These are phyloP conservation scores for Tillandsia fasciculata DNA, from an alignment of 176 grass and related monocot species.

Conservation along the genomic window DNA sequence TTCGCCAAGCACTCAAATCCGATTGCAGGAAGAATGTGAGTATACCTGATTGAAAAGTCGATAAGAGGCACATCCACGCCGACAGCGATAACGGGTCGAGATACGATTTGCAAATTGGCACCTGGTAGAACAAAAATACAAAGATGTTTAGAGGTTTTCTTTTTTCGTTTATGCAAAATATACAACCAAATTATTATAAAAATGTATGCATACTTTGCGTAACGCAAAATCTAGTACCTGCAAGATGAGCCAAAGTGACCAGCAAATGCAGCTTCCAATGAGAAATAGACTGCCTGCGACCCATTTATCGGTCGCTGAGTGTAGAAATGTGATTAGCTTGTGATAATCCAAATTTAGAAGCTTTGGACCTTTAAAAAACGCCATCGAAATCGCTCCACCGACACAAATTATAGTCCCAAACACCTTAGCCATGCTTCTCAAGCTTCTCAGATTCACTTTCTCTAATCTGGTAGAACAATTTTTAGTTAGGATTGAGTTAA, in stretches of 20 bases:
- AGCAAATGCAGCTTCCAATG: slow-evolving; percentile 43
- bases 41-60: slow-evolving; percentile 31
- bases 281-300: slow-evolving; percentile 31
- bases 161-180: no score
- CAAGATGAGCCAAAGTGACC: slow-evolving; percentile 74
- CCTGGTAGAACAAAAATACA: slow-evolving; percentile 10
- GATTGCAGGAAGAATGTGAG: slow-evolving; percentile 31
- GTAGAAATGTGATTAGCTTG: slow-evolving; percentile 5
- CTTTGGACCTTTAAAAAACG: slow-evolving; percentile 54
- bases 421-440: no score
- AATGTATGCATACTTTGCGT: no score
- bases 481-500: no score
- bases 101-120: slow-evolving; percentile 57
- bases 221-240: slow-evolving; percentile 20
- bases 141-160: neutral
- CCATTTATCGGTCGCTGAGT: slow-evolving; percentile 19
- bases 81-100: slow-evolving; percentile 51
- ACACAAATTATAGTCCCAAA: no score
- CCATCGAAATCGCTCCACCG: no score
- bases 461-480: no score
- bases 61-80: slow-evolving; percentile 61
- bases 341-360: slow-evolving; percentile 20
- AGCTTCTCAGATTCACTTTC: no score
- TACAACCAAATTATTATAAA: no score
- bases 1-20: slow-evolving; percentile 29